A percentile compares a stretch with the other conserved stretches of the same genome.
These are phyloP conservation scores for Hypoxylon sp. DNA, from an alignment of 2,329 filamentous ascomycete genomes.

Conservation along the genomic window DNA sequence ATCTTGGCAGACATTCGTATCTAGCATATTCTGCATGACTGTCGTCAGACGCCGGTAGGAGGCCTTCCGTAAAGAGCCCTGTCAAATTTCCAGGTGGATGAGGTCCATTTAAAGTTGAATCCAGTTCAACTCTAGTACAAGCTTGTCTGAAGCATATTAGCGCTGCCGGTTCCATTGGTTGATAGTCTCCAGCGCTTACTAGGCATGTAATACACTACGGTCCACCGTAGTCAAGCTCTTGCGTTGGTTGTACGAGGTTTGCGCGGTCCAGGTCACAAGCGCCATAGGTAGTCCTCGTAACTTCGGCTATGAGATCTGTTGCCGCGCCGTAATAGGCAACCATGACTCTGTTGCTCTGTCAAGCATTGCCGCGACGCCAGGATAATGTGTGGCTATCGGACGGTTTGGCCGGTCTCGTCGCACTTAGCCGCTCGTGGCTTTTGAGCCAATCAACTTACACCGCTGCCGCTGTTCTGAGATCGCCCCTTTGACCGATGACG, in stretches of 20 bases:
- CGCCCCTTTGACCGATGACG: constrained; percentile 9
- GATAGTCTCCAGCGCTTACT: constrained; percentile 29
- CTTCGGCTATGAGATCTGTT: constrained; percentile 7
- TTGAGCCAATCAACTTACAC: constrained; percentile 44
- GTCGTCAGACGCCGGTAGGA: constrained; percentile 8
- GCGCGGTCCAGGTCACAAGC: not conserved
- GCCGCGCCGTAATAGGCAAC: constrained; percentile 5
- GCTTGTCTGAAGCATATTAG: constrained; percentile 30
- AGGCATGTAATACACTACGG: constrained; percentile 8
- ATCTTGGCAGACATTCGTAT: not conserved
- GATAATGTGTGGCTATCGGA: constrained; percentile 18
- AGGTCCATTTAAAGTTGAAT: constrained; percentile 35
- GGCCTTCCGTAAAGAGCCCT: constrained; percentile 21
- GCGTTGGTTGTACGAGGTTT: constrained; percentile 9
- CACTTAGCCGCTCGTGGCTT: constrained; percentile 37
- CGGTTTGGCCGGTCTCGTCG: constrained; percentile 4
- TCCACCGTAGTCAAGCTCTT: constrained; percentile 8
- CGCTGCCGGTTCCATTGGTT: constrained; percentile 33
- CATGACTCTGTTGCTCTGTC: constrained; percentile 2
- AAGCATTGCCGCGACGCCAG: not conserved
- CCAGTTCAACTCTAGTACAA: constrained; percentile 3
- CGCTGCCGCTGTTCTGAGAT: constrained; percentile 30
- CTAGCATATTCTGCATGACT: not conserved
- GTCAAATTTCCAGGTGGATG: constrained; percentile 9
- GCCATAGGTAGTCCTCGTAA: not conserved